These are phyloP conservation scores for Verticillium zaregamsianum DNA, from an alignment of 2,329 filamentous ascomycete species.

Conservation along the genomic window DNA sequence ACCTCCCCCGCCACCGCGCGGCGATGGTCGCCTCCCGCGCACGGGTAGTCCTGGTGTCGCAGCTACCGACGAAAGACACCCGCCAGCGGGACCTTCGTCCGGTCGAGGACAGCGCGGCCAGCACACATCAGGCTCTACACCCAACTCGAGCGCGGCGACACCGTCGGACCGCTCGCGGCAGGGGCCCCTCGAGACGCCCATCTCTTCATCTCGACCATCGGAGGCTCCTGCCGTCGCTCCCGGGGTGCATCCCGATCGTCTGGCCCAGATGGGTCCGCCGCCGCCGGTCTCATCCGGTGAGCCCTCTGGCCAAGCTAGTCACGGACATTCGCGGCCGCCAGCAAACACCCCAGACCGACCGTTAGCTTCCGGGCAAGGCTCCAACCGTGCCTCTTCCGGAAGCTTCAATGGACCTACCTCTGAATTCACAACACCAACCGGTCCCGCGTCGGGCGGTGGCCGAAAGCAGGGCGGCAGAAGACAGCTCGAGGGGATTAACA, in stretches of 20 bases:
- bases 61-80: not conserved
- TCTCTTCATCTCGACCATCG: constrained; percentile 9
- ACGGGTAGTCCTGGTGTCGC: not conserved
- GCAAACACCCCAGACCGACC: constrained; percentile 26
- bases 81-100: constrained; percentile 1
- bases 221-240: constrained; percentile 18
- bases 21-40: not conserved
- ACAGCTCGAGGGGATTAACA: constrained; percentile 58
- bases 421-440: constrained; percentile 23
- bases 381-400: not conserved
- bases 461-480: constrained; percentile 38
- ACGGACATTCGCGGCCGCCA: constrained; percentile 21
- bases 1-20: constrained; percentile 17
- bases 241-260: constrained; percentile 46
- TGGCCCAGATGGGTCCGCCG: constrained; percentile 41
- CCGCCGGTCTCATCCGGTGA: constrained; percentile 26
- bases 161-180: constrained; percentile 1
- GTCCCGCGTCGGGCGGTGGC: constrained; percentile 25
- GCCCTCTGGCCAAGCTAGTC: constrained; percentile 12
- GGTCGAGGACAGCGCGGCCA: not conserved
- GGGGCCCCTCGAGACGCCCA: not conserved
- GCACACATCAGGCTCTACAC: not conserved
- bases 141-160: constrained; percentile 8
- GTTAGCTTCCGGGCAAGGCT: not conserved
- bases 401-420: constrained; percentile 1